Percentiles rank a stretch among this genome's conserved stretches.
These are phyloP conservation scores for Cytidiella melzeri DNA, from an alignment of 768 basidiomycete species.

Conservation along the genomic window DNA sequence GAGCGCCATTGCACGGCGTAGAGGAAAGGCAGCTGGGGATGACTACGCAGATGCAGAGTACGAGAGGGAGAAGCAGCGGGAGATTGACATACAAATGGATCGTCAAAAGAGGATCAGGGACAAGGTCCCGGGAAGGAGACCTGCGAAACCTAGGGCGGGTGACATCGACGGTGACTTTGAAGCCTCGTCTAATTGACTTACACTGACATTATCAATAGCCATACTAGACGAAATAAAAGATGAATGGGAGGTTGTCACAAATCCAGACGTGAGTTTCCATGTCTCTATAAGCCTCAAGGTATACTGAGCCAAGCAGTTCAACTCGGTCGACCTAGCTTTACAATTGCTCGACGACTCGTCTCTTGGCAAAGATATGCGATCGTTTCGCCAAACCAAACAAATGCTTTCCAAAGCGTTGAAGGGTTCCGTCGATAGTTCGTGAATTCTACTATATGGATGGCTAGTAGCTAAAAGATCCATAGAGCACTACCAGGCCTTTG, in stretches of 20 bases:
- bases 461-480: too few relatives aligned
- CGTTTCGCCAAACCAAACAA: constrained; percentile 70
- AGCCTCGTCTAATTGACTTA: neutral
- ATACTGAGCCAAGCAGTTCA: constrained; percentile 53
- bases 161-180: constrained; percentile 55
- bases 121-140: constrained; percentile 52
- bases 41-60: constrained; percentile 50
- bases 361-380: constrained; percentile 64
- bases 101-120: constrained; percentile 67
- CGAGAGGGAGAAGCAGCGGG: constrained; percentile 51
- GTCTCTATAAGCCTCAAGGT: constrained; percentile 2
- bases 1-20: constrained; percentile 49
- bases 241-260: constrained; percentile 85
- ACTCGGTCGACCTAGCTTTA: constrained; percentile 88
- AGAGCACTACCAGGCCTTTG: constrained; percentile 93
- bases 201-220: constrained; percentile 35
- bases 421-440: constrained; percentile 84
- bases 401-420: constrained; percentile 77
- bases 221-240: constrained; percentile 81
- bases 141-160: constrained; percentile 54
- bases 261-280: constrained; percentile 58
- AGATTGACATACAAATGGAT: constrained; percentile 56
- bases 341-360: constrained; percentile 78
- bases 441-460: too few relatives aligned
- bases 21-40: constrained; percentile 47